These are phyloP conservation scores for Oenanthe sinensis DNA, from an alignment of 129 eudicot species.

Conservation along the genomic window DNA sequence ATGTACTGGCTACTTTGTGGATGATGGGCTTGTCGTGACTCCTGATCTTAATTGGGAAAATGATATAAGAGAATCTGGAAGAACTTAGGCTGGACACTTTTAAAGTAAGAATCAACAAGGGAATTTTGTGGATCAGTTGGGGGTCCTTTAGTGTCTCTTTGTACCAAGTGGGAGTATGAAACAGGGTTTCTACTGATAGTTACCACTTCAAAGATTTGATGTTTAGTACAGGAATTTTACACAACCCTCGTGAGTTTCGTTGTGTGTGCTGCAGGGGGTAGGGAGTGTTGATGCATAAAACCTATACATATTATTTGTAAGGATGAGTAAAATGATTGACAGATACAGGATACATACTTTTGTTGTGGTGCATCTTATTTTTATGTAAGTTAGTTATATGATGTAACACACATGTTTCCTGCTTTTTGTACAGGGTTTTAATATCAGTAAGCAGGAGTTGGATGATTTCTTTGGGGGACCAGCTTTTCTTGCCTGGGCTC, in stretches of 20 bases:
- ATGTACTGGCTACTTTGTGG: neutral
- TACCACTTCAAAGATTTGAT: neutral
- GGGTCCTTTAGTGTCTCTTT: neutral
- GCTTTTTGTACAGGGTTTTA: constrained; percentile 43
- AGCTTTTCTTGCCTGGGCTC: constrained; percentile 99
- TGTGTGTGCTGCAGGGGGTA: neutral
- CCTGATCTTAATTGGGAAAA: neutral
- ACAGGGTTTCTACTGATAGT: neutral
- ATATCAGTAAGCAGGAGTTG: constrained; percentile 57
- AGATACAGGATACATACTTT: neutral
- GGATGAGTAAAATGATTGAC: neutral
- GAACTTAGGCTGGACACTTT: too few relatives aligned
- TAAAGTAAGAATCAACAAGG: too few relatives aligned
- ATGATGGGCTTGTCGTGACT: neutral
- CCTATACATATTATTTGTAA: neutral
- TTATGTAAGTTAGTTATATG: neutral
- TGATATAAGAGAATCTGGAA: neutral
- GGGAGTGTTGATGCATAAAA: neutral
- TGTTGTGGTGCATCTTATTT: neutral
- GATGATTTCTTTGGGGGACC: constrained; percentile 96
- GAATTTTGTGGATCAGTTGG: too few relatives aligned
- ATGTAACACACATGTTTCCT: neutral
- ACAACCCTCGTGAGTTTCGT: neutral
- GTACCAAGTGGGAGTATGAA: neutral
- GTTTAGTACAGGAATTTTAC: neutral